These are phyloP conservation scores for Meyerozyma smithsonii DNA, from an alignment of 1,139 yeast species.

Conservation along the genomic window DNA sequence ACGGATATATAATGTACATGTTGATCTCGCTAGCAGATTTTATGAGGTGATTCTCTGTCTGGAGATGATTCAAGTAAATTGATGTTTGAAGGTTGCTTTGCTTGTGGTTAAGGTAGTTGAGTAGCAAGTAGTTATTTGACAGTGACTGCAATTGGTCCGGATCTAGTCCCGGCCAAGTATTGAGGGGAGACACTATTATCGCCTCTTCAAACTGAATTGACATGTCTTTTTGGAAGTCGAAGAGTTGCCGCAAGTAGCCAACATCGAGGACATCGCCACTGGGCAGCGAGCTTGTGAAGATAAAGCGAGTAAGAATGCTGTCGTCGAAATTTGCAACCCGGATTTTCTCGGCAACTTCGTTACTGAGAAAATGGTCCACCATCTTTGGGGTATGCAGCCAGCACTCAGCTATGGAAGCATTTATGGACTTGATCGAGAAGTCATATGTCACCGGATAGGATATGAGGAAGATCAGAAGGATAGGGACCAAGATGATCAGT, in stretches of 20 bases:
- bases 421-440: conserved; percentile 16
- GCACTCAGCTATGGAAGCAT: conserved; percentile 12
- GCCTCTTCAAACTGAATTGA: background rate
- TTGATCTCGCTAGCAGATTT: background rate
- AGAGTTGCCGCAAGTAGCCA: background rate
- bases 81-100: background rate
- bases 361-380: background rate
- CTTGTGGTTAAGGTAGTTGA: background rate
- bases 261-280: background rate
- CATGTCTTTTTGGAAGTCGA: background rate
- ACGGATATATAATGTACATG: background rate
- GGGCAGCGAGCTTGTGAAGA: background rate
- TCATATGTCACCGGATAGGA: conserved; percentile 23
- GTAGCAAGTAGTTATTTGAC: background rate
- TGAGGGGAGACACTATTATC: background rate
- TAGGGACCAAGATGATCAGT: conserved; percentile 18
- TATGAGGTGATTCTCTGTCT: background rate
- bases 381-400: conserved; percentile 2
- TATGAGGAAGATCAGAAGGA: conserved; percentile 16
- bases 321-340: background rate
- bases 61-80: background rate
- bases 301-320: background rate
- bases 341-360: background rate
- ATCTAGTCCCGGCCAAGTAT: background rate
- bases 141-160: background rate